Evolutionary conservation across 805 yeast species (phyloP), one percentile per base, ranked within the genome.

Genomic region (Wickerhamomyces pijperi): DNA sequence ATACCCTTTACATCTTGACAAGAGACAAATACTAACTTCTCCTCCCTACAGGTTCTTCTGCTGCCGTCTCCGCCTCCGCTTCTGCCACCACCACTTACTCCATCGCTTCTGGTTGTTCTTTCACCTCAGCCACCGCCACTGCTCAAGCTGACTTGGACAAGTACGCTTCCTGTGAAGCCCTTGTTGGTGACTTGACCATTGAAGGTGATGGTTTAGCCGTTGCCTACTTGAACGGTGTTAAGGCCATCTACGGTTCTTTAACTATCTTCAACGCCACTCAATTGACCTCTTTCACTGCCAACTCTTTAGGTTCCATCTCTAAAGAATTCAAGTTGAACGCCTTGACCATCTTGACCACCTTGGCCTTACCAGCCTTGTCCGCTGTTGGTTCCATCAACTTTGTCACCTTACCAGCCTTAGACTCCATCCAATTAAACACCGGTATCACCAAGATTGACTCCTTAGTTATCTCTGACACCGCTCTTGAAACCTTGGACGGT

Each of bases 401-500:
- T 68, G 72, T 75, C 56, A 86, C 96, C 51, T 74, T 92, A 61
- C 96, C 97, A 58, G 90, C 87, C 50, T 76, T 90, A 56, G 63
- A 67, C 50, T 55, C 63, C 40, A 74, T 87, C 50, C 77, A 81
- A 63, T 82, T 90, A 63, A 61, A 69, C 56, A 47, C 67, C 36
- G 83, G 83, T 63, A 74, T 92, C 55, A 71, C 83, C 53, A 69
- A 78, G 51, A 88, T 94, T 57, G 74, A 76, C 58, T 64, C 74
- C 42, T 71, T 90, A 51, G 59, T 67, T 59, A 72, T 83, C 54
- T 74, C 90, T 38, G 88, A 83, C 66, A 82, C 92, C 48, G 68
- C 76, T 50, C 70, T 83, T 58, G 70, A 70, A 55, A 64, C 79
- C 37, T 72, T 83, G 55, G 74, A 71, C 41, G 92, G 92, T 63